Percentiles rank a stretch among this genome's conserved stretches.
These are phyloP conservation scores for Dissoconium aciculare DNA, from an alignment of 2,329 filamentous ascomycete genomes.

Conservation along the genomic window DNA sequence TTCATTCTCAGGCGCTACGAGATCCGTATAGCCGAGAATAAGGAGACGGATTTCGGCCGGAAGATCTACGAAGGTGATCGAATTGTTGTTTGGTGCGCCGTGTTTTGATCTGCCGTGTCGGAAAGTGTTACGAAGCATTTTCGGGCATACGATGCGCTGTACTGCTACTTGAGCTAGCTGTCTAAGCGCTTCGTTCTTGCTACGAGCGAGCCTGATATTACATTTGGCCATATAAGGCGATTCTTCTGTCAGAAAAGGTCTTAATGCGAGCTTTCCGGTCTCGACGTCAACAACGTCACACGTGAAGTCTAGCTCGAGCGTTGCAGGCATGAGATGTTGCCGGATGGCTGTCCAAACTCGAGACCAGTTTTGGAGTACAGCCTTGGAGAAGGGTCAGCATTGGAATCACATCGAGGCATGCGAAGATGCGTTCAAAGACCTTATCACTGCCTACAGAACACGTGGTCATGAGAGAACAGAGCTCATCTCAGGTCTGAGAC, in stretches of 20 bases:
- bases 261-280: background rate
- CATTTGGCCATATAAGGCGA: background rate
- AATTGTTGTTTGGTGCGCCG: background rate
- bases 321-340: background rate
- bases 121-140: too few relatives aligned
- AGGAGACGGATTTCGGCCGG: background rate
- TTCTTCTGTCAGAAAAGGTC: background rate
- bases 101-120: too few relatives aligned
- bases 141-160: background rate
- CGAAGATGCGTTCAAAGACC: too few relatives aligned
- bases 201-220: background rate
- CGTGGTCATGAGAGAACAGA: too few relatives aligned
- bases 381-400: too few relatives aligned
- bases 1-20: background rate
- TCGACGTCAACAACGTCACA: background rate
- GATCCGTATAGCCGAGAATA: conserved; percentile 1
- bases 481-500: too few relatives aligned
- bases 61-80: background rate
- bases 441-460: too few relatives aligned
- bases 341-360: too few relatives aligned
- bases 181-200: background rate
- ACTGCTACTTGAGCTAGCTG: background rate
- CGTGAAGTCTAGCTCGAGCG: background rate
- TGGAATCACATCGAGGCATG: too few relatives aligned
- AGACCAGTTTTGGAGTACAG: too few relatives aligned